phyloP scores from a whole-genome alignment of 1,284 basidiomycete species.

The Meira miltonrushii region DNA sequence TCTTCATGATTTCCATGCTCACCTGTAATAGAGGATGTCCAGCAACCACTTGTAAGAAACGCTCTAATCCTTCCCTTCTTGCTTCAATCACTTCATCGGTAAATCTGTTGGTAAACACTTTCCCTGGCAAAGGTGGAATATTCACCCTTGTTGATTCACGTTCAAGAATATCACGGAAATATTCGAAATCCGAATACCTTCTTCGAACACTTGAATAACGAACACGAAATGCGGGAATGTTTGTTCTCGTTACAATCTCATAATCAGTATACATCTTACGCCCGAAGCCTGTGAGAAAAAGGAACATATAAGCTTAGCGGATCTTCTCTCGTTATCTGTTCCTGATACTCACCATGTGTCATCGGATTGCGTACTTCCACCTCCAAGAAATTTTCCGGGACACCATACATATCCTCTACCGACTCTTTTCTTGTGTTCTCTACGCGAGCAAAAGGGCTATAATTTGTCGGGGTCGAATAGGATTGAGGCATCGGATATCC shows the following conservation, averaged over 20 bases:
- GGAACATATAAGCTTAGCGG: not conserved
- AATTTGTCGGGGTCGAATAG: constrained; percentile 29
- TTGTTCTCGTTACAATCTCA: constrained; percentile 97
- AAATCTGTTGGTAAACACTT: constrained; percentile 67
- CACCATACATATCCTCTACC: constrained; percentile 91
- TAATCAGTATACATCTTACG: constrained; percentile 99
- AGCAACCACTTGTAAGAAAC: constrained; percentile 92
- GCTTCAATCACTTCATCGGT: constrained; percentile 95
- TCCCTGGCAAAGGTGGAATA: constrained; percentile 92
- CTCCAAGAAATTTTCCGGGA: constrained; percentile 85
- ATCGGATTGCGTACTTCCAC: constrained; percentile 96
- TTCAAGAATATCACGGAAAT: constrained; percentile 95
- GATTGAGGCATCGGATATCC: constrained; percentile 33
- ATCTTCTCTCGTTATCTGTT: not conserved
- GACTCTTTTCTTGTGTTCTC: constrained; percentile 35
- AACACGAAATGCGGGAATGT: constrained; percentile 97
- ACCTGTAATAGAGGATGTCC: constrained; percentile 94
- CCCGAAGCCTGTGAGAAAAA: constrained; percentile 26
- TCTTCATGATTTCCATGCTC: constrained; percentile 35
- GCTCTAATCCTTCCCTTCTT: constrained; percentile 84
- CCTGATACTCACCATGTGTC: constrained; percentile 71
- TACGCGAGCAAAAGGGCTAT: constrained; percentile 50
- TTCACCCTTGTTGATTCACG: constrained; percentile 94
- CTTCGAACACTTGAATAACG: constrained; percentile 88
- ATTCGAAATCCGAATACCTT: constrained; percentile 97